Evolutionary conservation across 495 filamentous ascomycete genomes (phyloP).

Genomic region (Penicillium goetzii): DNA sequence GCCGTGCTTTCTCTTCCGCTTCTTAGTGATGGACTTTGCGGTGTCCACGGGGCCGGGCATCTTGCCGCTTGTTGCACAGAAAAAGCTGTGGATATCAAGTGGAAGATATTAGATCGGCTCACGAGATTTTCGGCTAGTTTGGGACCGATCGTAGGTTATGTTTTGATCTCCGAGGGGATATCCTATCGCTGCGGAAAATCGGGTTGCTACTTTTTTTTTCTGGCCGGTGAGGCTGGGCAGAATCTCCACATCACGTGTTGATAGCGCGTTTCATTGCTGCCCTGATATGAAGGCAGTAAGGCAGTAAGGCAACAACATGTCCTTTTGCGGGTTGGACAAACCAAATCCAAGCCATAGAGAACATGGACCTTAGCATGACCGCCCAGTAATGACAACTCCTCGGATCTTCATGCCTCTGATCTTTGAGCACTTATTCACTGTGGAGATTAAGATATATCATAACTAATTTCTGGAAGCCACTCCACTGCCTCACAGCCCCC

Average conservation of each 20-base stretch:
- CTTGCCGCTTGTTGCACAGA: slow-evolving; percentile 22
- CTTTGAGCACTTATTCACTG: not conserved
- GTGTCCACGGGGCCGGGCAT: slow-evolving; percentile 48
- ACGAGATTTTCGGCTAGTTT: slow-evolving; percentile 6
- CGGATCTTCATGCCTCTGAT: not conserved
- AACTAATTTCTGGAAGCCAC: not conserved
- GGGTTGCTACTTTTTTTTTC: slow-evolving; percentile 38
- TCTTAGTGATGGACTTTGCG: slow-evolving; percentile 64
- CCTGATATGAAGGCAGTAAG: not conserved
- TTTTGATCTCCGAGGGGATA: slow-evolving; percentile 30
- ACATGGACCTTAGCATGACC: not conserved
- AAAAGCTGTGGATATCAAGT: slow-evolving; percentile 5
- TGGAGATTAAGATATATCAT: not conserved
- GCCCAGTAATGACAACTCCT: not conserved
- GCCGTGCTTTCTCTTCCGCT: slow-evolving; percentile 66
- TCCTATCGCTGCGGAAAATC: slow-evolving; percentile 32
- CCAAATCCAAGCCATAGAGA: not conserved
- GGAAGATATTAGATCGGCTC: not conserved
- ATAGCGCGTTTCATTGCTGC: slow-evolving; percentile 15
- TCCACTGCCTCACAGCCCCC: slow-evolving; percentile 2
- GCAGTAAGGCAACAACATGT: not conserved
- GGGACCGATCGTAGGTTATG: slow-evolving; percentile 16
- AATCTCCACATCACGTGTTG: slow-evolving; percentile 40
- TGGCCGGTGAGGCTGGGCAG: slow-evolving; percentile 32
- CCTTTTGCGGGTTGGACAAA: too few relatives aligned